phyloP scores from a whole-genome alignment of 208 protist genomes.

The Sergeia podlipaevii region DNA sequence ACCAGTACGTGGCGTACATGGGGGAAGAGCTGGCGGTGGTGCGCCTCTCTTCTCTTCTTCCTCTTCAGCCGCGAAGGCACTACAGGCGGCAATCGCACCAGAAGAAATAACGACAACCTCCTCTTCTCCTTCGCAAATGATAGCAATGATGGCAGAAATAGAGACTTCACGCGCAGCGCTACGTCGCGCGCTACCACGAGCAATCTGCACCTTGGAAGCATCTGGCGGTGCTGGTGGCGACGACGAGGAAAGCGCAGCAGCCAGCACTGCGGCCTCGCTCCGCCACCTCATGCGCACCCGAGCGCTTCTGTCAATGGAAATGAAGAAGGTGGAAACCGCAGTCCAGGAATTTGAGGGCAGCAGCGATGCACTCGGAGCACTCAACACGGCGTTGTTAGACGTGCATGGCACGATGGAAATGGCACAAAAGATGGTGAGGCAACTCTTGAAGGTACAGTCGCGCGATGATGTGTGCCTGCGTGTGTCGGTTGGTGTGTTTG shows the following conservation, averaged over 20 bases:
- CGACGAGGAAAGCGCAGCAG: slow-evolving; percentile 11
- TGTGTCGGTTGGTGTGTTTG: slow-evolving; percentile 49
- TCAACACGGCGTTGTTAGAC: slow-evolving; percentile 54
- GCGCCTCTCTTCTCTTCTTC: too few relatives aligned
- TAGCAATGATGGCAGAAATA: slow-evolving; percentile 13
- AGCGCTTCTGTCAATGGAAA: slow-evolving; percentile 57
- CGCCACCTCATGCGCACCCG: slow-evolving; percentile 75
- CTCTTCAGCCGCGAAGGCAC: not conserved
- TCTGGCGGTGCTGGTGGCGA: slow-evolving; percentile 1
- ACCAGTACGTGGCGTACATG: too few relatives aligned
- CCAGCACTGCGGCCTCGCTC: slow-evolving; percentile 43
- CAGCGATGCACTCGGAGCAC: slow-evolving; percentile 32
- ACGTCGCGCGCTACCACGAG: slow-evolving; percentile 35
- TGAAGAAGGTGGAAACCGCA: slow-evolving; percentile 69
- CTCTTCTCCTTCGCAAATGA: not conserved
- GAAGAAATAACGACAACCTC: not conserved
- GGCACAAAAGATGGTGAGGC: slow-evolving; percentile 49
- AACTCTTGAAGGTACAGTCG: slow-evolving; percentile 56
- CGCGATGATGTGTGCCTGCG: slow-evolving; percentile 60
- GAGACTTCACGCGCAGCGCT: slow-evolving; percentile 38
- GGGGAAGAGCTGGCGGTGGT: too few relatives aligned
- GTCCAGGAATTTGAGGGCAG: slow-evolving; percentile 46
- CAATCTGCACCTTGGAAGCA: slow-evolving; percentile 35
- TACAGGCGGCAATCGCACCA: not conserved
- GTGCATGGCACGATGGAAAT: slow-evolving; percentile 63